These are phyloP conservation scores for Oenanthe javanica DNA, from an alignment of 140 eudicot genomes.

Conservation along the genomic window DNA sequence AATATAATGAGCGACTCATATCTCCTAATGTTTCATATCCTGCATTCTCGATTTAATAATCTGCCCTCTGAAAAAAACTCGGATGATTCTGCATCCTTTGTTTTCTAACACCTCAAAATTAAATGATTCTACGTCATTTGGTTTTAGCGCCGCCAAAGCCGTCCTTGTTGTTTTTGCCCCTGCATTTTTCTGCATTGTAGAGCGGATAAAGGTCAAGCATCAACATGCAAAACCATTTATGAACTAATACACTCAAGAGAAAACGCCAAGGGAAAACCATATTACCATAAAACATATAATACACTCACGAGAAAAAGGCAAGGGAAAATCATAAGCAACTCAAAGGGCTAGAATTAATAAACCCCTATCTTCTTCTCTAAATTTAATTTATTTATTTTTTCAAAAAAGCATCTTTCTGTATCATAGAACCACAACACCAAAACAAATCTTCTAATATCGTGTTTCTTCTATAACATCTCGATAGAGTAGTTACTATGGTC, in stretches of 20 bases:
- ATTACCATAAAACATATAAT: too few species aligned
- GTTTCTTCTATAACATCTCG: neutral
- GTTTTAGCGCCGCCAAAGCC: slow-evolving; percentile 61
- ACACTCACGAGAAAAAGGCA: too few species aligned
- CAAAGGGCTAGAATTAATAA: neutral
- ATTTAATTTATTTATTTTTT: too few species aligned
- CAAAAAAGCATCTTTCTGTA: neutral
- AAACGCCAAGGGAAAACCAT: too few species aligned
- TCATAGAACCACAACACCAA: neutral
- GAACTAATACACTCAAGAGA: too few species aligned
- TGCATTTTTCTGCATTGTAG: slow-evolving; percentile 58
- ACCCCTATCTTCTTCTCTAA: neutral
- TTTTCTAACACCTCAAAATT: neutral
- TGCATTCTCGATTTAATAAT: neutral
- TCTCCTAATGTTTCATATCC: neutral
- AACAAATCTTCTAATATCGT: neutral
- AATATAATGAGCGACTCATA: neutral
- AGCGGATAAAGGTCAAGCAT: neutral
- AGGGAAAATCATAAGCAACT: neutral
- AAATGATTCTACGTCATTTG: slow-evolving; percentile 1
- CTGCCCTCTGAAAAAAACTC: neutral
- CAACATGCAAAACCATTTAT: too few species aligned
- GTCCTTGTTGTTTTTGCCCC: slow-evolving; percentile 65
- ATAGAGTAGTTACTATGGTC: neutral
- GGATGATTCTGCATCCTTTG: neutral